Evolutionary conservation across 2,329 filamentous ascomycete genomes (phyloP).

Genomic region (Colletotrichum sp.): DNA sequence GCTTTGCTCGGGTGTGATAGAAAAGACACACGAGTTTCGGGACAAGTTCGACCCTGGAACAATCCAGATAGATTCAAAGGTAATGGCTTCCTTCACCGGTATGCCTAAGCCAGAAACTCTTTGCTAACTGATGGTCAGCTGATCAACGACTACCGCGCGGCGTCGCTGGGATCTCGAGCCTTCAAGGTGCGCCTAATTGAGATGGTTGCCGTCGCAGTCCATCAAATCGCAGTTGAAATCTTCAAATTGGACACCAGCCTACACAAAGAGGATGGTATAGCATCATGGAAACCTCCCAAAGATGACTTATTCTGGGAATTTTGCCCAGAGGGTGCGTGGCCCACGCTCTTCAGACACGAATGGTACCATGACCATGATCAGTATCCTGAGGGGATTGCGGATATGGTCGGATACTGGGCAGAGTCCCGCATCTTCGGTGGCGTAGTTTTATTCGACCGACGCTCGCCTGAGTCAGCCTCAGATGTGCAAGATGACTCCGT

Average conservation of each 20-base stretch:
- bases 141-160: background rate
- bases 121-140: background rate
- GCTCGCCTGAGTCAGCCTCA: background rate
- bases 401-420: background rate
- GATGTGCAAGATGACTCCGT: background rate
- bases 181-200: background rate
- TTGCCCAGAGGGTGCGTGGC: background rate
- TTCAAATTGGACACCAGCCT: background rate
- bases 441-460: background rate
- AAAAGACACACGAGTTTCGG: background rate
- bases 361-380: background rate
- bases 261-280: background rate
- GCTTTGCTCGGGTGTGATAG: background rate
- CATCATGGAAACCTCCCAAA: background rate
- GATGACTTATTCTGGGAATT: background rate
- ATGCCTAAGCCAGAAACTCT: background rate
- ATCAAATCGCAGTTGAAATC: background rate
- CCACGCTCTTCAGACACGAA: background rate
- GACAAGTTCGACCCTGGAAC: background rate
- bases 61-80: background rate
- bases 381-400: background rate
- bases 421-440: background rate
- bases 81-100: accelerated
- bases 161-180: background rate
- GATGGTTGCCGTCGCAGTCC: background rate